Conservation (phyloP, 441 rosid species). For the Brassica hybrid region DNA sequence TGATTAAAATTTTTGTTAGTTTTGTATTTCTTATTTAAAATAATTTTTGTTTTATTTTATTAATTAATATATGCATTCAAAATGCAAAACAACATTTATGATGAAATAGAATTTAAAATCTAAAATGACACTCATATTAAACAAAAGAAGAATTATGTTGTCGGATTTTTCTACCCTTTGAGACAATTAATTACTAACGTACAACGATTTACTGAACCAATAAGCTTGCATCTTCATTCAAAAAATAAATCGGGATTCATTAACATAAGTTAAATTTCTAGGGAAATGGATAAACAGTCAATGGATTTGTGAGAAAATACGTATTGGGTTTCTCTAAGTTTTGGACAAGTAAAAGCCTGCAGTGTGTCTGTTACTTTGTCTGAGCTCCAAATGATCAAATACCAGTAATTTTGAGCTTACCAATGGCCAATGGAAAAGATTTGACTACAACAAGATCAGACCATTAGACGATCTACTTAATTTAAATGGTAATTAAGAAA, state of each 20-base stretch:
- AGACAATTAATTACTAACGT: background rate
- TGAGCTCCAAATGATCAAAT: slow-evolving; percentile 13
- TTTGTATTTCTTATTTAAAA: no score
- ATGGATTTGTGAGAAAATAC: slow-evolving; percentile 29
- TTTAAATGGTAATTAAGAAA: background rate
- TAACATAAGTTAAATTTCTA: slow-evolving; percentile 26
- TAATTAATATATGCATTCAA: no score
- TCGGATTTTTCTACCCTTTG: background rate
- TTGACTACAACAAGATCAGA: slow-evolving; percentile 3
- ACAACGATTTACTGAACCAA: background rate
- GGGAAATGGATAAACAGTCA: slow-evolving; percentile 39
- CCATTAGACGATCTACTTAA: background rate
- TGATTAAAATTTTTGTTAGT: no score
- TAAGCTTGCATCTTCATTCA: background rate
- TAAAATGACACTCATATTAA: no score
- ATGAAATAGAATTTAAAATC: no score
- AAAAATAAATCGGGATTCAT: slow-evolving; percentile 1
- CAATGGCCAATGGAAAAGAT: background rate
- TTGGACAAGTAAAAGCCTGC: slow-evolving; percentile 36
- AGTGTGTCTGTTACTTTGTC: slow-evolving; percentile 42
- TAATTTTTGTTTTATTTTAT: no score
- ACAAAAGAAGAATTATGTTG: background rate
- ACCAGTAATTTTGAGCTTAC: background rate
- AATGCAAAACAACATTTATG: no score
- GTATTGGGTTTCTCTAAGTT: slow-evolving; percentile 39